Conservation (phyloP, 768 basidiomycete genomes). For the Chlorophyllum brunneum region DNA sequence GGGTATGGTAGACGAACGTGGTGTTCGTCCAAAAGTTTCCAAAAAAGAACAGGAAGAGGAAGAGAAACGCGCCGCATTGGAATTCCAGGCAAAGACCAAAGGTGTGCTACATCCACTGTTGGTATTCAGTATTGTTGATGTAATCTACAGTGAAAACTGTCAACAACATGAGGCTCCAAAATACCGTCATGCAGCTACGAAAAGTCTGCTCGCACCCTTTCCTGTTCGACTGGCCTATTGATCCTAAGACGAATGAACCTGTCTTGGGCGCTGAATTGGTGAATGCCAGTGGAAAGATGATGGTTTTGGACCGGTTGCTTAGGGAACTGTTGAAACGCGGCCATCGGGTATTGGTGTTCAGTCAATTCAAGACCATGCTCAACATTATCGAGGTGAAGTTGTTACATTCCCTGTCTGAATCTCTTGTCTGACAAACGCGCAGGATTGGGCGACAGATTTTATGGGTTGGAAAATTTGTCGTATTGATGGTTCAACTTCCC, state of each 20-base stretch:
- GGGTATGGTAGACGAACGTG: slow-evolving; percentile 38
- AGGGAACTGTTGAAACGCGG: slow-evolving; percentile 72
- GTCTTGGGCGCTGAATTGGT: slow-evolving; percentile 78
- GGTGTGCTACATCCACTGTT: slow-evolving; percentile 36
- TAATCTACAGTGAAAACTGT: slow-evolving; percentile 64
- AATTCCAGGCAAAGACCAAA: slow-evolving; percentile 54
- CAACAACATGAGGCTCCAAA: slow-evolving; percentile 92
- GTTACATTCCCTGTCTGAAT: not conserved
- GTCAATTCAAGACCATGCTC: slow-evolving; percentile 95
- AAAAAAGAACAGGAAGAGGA: slow-evolving; percentile 40
- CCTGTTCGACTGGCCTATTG: slow-evolving; percentile 80
- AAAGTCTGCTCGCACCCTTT: slow-evolving; percentile 96
- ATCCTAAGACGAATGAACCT: slow-evolving; percentile 55
- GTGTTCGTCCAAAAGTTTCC: slow-evolving; percentile 24
- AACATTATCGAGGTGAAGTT: slow-evolving; percentile 82
- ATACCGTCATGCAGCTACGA: slow-evolving; percentile 94
- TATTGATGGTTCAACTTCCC: slow-evolving; percentile 85
- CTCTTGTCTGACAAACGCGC: not conserved
- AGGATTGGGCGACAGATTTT: slow-evolving; percentile 86
- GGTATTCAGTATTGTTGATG: too few relatives aligned
- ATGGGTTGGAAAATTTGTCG: slow-evolving; percentile 85
- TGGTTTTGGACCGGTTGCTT: slow-evolving; percentile 86
- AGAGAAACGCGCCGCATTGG: slow-evolving; percentile 49
- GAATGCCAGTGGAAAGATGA: slow-evolving; percentile 93
- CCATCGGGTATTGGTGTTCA: slow-evolving; percentile 86